Evolutionary conservation across 2,329 filamentous ascomycete species (phyloP).

Genomic region (Calonectria hawksworthii): DNA sequence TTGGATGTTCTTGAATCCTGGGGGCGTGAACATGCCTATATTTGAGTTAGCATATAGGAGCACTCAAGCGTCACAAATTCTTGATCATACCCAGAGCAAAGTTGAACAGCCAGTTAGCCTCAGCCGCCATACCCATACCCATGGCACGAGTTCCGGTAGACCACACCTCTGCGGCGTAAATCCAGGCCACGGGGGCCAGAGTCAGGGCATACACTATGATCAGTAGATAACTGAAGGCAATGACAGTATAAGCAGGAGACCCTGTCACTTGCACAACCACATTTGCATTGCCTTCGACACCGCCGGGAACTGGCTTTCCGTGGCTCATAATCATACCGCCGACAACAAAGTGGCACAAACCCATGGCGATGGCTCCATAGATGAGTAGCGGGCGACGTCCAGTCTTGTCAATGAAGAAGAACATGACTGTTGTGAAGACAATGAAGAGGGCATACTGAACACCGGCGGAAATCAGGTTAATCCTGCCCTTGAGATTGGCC

Average conservation of each 20-base stretch:
- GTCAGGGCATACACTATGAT: constrained; percentile 42
- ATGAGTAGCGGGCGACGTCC: constrained; percentile 75
- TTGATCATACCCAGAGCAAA: constrained; percentile 37
- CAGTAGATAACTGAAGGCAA: constrained; percentile 73
- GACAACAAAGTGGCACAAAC: constrained; percentile 64
- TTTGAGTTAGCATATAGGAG: background rate
- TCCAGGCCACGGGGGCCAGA: constrained; percentile 62
- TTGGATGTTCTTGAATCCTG: constrained; percentile 44
- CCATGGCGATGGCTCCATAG: constrained; percentile 55
- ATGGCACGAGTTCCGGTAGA: constrained; percentile 56
- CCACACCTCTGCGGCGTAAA: constrained; percentile 60
- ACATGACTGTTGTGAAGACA: constrained; percentile 61
- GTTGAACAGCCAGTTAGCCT: constrained; percentile 47
- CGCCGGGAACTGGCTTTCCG: constrained; percentile 55
- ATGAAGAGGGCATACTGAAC: constrained; percentile 67
- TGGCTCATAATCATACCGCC: constrained; percentile 62
- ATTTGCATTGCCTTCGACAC: constrained; percentile 58
- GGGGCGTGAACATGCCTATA: constrained; percentile 39
- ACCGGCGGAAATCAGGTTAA: constrained; percentile 63
- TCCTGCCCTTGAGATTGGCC: constrained; percentile 51
- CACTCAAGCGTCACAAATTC: background rate
- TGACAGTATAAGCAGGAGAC: constrained; percentile 70
- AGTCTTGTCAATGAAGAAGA: constrained; percentile 65
- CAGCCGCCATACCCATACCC: constrained; percentile 46
- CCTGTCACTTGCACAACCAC: background rate